These are phyloP conservation scores for Lavandula angustifolia DNA, from an alignment of 257 asterid genomes.

Conservation along the genomic window DNA sequence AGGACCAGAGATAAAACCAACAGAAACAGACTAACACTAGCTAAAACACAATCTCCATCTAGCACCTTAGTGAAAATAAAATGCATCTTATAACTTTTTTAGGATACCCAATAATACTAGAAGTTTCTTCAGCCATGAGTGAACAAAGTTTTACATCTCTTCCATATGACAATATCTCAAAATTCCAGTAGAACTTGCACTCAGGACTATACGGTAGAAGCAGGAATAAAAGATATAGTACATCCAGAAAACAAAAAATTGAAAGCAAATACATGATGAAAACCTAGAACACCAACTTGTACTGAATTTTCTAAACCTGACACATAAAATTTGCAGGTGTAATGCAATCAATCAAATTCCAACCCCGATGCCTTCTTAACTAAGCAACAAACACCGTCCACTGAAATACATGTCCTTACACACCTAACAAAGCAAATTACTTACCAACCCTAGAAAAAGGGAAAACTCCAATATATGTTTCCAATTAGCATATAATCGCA, in stretches of 20 bases:
- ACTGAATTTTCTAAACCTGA: slow-evolving; percentile 27
- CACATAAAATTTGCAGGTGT: neutral
- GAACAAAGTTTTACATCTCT: slow-evolving; percentile 1
- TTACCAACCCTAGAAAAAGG: neutral
- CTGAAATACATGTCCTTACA: neutral
- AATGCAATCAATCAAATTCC: slow-evolving; percentile 20
- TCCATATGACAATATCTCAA: neutral
- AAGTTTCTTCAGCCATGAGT: slow-evolving; percentile 5
- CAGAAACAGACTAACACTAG: neutral
- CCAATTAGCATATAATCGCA: slow-evolving; percentile 14
- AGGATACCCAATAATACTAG: slow-evolving; percentile 13
- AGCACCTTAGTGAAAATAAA: slow-evolving; percentile 6
- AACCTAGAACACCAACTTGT: slow-evolving; percentile 1
- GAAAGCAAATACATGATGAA: slow-evolving; percentile 20
- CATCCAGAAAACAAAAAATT: slow-evolving; percentile 20
- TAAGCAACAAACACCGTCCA: slow-evolving; percentile 17
- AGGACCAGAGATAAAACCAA: slow-evolving; percentile 4
- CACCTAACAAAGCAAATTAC: slow-evolving; percentile 12
- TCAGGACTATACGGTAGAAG: slow-evolving; percentile 18
- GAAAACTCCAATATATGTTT: neutral
- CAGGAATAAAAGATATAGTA: neutral
- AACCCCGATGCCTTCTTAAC: slow-evolving; percentile 1
- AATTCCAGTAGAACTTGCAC: slow-evolving; percentile 21
- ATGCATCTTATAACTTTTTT: slow-evolving; percentile 4
- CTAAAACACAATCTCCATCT: slow-evolving; percentile 1